Conservation (phyloP, 257 asterid genomes). For the Cruciata laevipes region DNA sequence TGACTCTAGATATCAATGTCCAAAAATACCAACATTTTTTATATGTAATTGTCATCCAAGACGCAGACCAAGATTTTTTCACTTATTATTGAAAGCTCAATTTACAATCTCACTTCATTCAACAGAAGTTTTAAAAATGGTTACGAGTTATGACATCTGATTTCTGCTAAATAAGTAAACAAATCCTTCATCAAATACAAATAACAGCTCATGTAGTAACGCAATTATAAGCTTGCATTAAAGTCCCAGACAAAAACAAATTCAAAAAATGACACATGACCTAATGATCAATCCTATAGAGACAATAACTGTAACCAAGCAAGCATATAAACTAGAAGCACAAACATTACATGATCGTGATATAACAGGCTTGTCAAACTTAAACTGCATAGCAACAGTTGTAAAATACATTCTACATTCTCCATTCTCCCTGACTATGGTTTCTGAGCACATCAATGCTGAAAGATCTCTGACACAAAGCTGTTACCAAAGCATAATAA, state of each 20-base stretch:
- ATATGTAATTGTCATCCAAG: too few relatives aligned
- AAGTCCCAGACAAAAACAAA: not conserved
- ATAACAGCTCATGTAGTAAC: not conserved
- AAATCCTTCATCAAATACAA: not conserved
- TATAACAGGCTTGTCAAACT: not conserved
- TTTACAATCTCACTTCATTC: not conserved
- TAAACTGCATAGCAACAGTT: not conserved
- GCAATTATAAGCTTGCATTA: not conserved
- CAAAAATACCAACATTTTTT: too few relatives aligned
- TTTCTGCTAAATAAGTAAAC: not conserved
- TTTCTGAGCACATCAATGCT: not conserved
- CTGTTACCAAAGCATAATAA: not conserved
- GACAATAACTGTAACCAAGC: not conserved
- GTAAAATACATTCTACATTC: not conserved
- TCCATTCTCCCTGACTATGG: not conserved
- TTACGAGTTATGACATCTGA: not conserved
- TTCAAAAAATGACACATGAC: not conserved
- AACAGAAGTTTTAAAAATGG: not conserved
- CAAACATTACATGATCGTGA: not conserved
- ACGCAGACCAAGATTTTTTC: not conserved
- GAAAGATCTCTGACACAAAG: too few relatives aligned
- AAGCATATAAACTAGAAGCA: not conserved
- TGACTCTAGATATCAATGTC: too few relatives aligned
- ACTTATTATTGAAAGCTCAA: not conserved
- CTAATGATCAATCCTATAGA: not conserved